Conservation (phyloP, 345 rosid genomes). For the Eucalyptus tenuipes region DNA sequence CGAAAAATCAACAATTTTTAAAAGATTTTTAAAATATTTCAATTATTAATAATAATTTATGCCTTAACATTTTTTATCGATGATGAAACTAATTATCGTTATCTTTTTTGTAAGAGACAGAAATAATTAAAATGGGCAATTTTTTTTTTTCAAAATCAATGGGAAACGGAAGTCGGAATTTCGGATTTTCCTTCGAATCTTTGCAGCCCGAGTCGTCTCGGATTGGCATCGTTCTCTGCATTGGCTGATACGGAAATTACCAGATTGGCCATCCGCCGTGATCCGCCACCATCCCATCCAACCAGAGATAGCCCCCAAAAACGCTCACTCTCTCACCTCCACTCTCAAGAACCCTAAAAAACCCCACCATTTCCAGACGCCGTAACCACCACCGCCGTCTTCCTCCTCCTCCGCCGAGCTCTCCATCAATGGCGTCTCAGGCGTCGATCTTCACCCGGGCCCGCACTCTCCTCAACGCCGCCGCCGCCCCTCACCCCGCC, state of each 20-base stretch:
- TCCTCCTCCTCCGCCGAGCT: not conserved
- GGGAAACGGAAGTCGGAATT: not conserved
- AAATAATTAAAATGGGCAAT: too few species aligned
- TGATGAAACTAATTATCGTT: fast-evolving
- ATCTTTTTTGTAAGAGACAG: fast-evolving
- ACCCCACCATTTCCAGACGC: not conserved
- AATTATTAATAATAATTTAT: too few species aligned
- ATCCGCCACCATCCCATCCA: not conserved
- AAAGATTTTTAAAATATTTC: too few species aligned
- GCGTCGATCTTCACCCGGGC: conserved; percentile 28
- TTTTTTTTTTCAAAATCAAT: too few species aligned
- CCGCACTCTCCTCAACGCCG: conserved; percentile 16
- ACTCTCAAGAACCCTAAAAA: not conserved
- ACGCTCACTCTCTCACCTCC: not conserved
- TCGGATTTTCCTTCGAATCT: not conserved
- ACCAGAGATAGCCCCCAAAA: not conserved
- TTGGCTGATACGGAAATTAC: not conserved
- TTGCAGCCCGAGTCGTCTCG: fast-evolving
- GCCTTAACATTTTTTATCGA: too few species aligned
- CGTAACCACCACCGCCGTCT: not conserved
- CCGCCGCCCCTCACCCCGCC: conserved; percentile 9
- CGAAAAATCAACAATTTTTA: not conserved
- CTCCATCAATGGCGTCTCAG: conserved; percentile 44
- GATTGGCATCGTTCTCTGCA: not conserved
- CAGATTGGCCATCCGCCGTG: fast-evolving